phyloP scores from a whole-genome alignment of 148 eudicot species.

The Simmondsia chinensis region DNA sequence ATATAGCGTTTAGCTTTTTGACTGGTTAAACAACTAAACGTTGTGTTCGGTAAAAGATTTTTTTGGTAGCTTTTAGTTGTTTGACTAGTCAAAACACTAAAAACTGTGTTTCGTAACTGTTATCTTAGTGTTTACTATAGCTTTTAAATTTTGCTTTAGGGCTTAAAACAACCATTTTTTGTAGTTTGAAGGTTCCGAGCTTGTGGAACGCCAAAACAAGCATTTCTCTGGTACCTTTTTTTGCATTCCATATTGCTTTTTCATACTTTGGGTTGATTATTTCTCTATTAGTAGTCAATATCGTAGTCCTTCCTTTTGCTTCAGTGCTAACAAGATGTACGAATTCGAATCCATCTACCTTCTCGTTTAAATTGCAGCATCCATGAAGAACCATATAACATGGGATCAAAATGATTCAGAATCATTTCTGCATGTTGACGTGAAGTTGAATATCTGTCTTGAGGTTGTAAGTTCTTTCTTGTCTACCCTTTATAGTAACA shows the following conservation, averaged over 20 bases:
- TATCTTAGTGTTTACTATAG: no score
- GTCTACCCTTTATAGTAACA: background rate
- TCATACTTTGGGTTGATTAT: no score
- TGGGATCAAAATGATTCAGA: constrained; percentile 51
- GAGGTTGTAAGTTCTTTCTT: constrained; percentile 43
- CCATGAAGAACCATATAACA: constrained; percentile 60
- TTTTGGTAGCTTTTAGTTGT: no score
- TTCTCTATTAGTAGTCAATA: no score
- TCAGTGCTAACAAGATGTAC: background rate
- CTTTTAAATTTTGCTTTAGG: no score
- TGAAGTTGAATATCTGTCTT: constrained; percentile 52
- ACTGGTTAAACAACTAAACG: no score
- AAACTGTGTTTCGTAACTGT: no score
- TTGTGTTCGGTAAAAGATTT: no score
- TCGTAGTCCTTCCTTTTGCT: background rate
- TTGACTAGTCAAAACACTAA: no score
- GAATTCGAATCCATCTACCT: background rate
- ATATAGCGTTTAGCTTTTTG: no score
- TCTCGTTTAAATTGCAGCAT: constrained; percentile 46
- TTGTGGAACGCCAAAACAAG: constrained; percentile 52
- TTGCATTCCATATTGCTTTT: background rate
- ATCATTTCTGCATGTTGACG: constrained; percentile 60
- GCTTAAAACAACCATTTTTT: no score
- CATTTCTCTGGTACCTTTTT: constrained; percentile 54
- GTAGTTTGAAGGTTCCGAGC: constrained; percentile 89